These are phyloP conservation scores for Diaporthe humulicola DNA, from an alignment of 2,329 filamentous ascomycete species.

Conservation along the genomic window DNA sequence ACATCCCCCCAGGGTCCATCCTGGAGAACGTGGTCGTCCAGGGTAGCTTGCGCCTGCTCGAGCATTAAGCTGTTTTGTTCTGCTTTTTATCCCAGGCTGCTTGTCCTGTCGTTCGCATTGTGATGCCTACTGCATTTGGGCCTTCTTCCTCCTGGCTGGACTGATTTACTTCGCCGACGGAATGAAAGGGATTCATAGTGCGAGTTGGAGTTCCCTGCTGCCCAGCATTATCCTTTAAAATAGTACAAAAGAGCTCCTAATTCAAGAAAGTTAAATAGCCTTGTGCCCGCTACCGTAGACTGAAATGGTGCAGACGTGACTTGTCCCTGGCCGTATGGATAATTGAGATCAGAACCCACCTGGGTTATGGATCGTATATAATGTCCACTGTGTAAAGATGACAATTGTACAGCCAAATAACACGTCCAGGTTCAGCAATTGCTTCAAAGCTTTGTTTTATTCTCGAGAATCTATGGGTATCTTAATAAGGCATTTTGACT, in stretches of 20 bases:
- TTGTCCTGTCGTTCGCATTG: conserved; percentile 7
- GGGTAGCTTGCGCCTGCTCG: conserved; percentile 85
- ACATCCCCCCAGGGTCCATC: conserved; percentile 95
- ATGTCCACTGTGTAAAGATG: not conserved
- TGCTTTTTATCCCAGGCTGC: not conserved
- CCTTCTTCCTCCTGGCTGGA: not conserved
- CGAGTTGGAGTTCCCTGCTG: conserved; percentile 31
- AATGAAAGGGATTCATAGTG: conserved; percentile 4
- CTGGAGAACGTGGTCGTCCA: conserved; percentile 99
- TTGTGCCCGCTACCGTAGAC: not conserved
- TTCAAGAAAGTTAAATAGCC: conserved; percentile 36
- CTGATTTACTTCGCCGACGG: not conserved
- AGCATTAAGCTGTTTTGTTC: conserved; percentile 64
- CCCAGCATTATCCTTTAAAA: conserved; percentile 32
- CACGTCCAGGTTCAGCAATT: not conserved
- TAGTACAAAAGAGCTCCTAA: conserved; percentile 38
- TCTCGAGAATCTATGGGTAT: conserved; percentile 19
- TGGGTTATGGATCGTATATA: not conserved
- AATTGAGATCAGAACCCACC: not conserved
- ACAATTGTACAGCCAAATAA: no score
- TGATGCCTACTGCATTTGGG: conserved; percentile 33
- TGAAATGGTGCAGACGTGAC: not conserved
- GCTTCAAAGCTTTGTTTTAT: not conserved
- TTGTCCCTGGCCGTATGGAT: not conserved
- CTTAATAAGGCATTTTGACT: conserved; percentile 9